Evolutionary conservation across 441 rosid species (phyloP).

Genomic region (Aleurites moluccanus): DNA sequence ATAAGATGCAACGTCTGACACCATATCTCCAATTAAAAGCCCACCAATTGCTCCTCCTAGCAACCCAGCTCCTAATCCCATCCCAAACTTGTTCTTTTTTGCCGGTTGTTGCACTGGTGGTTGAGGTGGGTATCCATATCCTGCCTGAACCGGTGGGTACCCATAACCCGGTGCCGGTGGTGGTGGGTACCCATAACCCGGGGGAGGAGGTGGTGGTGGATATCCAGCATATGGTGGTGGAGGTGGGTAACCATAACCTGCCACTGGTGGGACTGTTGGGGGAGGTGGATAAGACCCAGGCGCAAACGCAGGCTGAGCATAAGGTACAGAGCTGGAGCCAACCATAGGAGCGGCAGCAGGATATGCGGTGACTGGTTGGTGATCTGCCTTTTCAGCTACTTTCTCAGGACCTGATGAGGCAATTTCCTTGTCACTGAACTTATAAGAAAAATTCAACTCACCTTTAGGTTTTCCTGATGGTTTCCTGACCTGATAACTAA

Average conservation of each 20-base stretch:
- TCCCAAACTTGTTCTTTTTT: constrained; percentile 48
- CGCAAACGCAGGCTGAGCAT: constrained; percentile 21
- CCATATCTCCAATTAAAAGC: constrained; percentile 56
- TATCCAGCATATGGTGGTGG: constrained; percentile 36
- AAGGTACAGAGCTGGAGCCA: constrained; percentile 32
- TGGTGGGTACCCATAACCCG: constrained; percentile 34
- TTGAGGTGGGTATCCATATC: constrained; percentile 39
- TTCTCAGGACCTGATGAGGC: constrained; percentile 9
- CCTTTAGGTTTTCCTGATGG: constrained; percentile 62
- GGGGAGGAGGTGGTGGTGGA: constrained; percentile 22
- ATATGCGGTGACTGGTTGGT: constrained; percentile 38
- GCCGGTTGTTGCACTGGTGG: constrained; percentile 37
- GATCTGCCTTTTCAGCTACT: constrained; percentile 10
- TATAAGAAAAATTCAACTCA: constrained; percentile 48
- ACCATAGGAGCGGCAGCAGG: constrained; percentile 16
- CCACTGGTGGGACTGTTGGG: constrained; percentile 16
- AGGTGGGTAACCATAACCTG: constrained; percentile 27
- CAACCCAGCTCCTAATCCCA: constrained; percentile 72
- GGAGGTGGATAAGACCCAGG: constrained; percentile 28
- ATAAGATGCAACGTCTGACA: constrained; percentile 43
- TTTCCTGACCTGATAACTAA: constrained; percentile 53
- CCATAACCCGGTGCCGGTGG: constrained; percentile 23
- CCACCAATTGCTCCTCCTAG: constrained; percentile 61
- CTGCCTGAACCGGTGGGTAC: constrained; percentile 27
- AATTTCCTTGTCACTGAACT: constrained; percentile 37